Conservation (phyloP, 495 filamentous ascomycete species). For the Penicillium chermesinum region DNA sequence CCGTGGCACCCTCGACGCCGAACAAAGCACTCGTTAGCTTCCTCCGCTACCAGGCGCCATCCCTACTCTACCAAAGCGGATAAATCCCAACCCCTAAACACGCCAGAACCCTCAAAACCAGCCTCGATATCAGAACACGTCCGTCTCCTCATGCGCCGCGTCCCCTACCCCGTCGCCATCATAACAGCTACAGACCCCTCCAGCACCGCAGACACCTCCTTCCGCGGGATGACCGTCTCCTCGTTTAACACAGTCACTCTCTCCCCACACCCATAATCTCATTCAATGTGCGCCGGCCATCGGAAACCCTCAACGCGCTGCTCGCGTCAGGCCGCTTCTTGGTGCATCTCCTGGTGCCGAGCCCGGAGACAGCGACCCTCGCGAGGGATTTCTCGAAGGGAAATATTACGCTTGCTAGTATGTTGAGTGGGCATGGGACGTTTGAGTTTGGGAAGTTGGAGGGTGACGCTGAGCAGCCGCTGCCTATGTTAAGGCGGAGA, state of each 20-base stretch:
- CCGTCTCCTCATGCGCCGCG: constrained; percentile 61
- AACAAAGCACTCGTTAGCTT: not conserved
- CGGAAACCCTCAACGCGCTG: constrained; percentile 64
- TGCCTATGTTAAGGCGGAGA: constrained; percentile 30
- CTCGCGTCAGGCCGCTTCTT: constrained; percentile 39
- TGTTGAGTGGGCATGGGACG: constrained; percentile 27
- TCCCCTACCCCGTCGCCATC: constrained; percentile 70
- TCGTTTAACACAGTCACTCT: constrained; percentile 76
- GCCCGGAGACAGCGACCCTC: constrained; percentile 25
- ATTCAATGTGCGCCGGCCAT: constrained; percentile 74
- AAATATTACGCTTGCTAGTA: constrained; percentile 28
- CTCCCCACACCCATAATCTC: constrained; percentile 58
- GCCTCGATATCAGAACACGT: constrained; percentile 36
- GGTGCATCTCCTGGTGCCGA: constrained; percentile 37
- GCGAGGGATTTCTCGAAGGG: constrained; percentile 43
- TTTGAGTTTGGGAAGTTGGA: constrained; percentile 33
- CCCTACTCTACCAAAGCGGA: not conserved
- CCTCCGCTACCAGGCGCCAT: not conserved
- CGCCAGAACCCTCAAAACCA: constrained; percentile 1
- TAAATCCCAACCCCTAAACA: not conserved
- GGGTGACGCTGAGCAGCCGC: constrained; percentile 9
- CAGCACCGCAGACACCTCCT: constrained; percentile 18
- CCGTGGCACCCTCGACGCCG: not conserved
- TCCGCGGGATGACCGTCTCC: constrained; percentile 72
- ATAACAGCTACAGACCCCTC: constrained; percentile 50